phyloP scores from a whole-genome alignment of 306 rosid genomes.

The Malus sieversii region DNA sequence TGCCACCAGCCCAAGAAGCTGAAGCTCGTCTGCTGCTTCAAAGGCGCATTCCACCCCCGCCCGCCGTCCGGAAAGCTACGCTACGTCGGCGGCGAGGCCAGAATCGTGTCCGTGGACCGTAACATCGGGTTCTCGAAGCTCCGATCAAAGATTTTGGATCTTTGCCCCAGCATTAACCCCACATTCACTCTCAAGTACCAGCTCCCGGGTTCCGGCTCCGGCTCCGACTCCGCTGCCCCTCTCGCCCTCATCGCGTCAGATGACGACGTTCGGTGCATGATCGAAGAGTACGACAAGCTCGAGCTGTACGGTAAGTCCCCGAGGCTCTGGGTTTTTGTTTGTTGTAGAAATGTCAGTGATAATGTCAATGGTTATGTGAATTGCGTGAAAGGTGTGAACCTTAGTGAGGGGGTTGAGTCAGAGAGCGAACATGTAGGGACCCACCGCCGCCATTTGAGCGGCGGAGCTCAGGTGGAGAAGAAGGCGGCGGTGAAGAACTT shows the following conservation, averaged over 20 bases:
- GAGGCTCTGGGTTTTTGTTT: slow-evolving; percentile 26
- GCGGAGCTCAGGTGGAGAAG: background rate
- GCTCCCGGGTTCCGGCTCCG: slow-evolving; percentile 2
- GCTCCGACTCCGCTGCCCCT: background rate
- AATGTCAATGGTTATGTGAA: background rate
- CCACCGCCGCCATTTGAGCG: background rate
- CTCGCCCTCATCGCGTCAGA: slow-evolving; percentile 13
- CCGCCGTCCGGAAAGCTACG: slow-evolving; percentile 14
- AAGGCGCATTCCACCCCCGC: slow-evolving; percentile 11
- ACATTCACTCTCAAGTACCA: slow-evolving; percentile 13
- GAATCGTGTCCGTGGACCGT: slow-evolving; percentile 22
- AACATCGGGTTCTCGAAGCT: slow-evolving; percentile 7
- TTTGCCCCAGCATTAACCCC: background rate
- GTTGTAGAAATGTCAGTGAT: slow-evolving; percentile 4
- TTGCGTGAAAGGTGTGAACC: background rate
- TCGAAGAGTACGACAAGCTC: slow-evolving; percentile 19
- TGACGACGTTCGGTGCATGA: slow-evolving; percentile 26
- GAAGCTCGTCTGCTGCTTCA: slow-evolving; percentile 25
- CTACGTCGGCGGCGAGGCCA: slow-evolving; percentile 26
- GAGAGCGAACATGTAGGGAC: background rate
- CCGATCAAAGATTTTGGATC: slow-evolving; percentile 16
- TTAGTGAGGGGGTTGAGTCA: background rate
- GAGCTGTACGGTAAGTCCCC: slow-evolving; percentile 7
- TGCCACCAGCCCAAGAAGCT: slow-evolving; percentile 10
- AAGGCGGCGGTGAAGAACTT: background rate